A percentile compares a stretch with the other conserved stretches of the same genome.
These are phyloP conservation scores for Gremmenia infestans DNA, from an alignment of 2,329 filamentous ascomycete species.

Conservation along the genomic window DNA sequence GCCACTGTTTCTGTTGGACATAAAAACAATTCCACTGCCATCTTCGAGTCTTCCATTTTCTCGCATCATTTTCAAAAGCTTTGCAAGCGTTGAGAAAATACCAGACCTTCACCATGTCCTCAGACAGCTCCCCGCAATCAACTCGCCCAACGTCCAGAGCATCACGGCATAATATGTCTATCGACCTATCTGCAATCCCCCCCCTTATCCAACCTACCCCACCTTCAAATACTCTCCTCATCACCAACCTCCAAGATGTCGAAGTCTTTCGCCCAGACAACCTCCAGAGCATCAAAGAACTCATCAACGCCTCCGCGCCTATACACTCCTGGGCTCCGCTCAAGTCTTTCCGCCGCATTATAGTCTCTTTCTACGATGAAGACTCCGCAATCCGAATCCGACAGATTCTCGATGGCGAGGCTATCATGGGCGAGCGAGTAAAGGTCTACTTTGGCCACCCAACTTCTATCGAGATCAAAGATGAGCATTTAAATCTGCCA, in stretches of 20 bases:
- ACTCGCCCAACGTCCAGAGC: conserved; percentile 24
- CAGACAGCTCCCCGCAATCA: conserved; percentile 19
- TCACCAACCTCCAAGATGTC: conserved; percentile 71
- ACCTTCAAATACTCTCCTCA: conserved; percentile 77
- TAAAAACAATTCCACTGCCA: neutral
- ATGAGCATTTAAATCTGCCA: conserved; percentile 59
- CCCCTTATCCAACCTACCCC: conserved; percentile 65
- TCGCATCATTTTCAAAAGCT: neutral
- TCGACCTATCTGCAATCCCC: conserved; percentile 71
- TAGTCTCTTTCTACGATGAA: conserved; percentile 70
- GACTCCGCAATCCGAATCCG: conserved; percentile 67
- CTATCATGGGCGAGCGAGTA: conserved; percentile 63
- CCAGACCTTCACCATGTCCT: conserved; percentile 14
- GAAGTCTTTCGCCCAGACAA: conserved; percentile 72
- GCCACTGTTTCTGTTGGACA: neutral
- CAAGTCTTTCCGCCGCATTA: conserved; percentile 76
- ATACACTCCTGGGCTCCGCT: conserved; percentile 76
- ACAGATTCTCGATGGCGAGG: conserved; percentile 68
- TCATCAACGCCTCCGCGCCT: conserved; percentile 63
- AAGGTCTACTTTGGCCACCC: conserved; percentile 64
- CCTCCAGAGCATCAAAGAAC: conserved; percentile 66
- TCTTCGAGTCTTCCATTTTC: neutral
- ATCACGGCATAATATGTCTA: conserved; percentile 47
- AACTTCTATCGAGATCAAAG: conserved; percentile 49
- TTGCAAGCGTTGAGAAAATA: neutral